These are phyloP conservation scores for Neoscytalidium dimidiatum DNA, from an alignment of 2,329 filamentous ascomycete species.

Conservation along the genomic window DNA sequence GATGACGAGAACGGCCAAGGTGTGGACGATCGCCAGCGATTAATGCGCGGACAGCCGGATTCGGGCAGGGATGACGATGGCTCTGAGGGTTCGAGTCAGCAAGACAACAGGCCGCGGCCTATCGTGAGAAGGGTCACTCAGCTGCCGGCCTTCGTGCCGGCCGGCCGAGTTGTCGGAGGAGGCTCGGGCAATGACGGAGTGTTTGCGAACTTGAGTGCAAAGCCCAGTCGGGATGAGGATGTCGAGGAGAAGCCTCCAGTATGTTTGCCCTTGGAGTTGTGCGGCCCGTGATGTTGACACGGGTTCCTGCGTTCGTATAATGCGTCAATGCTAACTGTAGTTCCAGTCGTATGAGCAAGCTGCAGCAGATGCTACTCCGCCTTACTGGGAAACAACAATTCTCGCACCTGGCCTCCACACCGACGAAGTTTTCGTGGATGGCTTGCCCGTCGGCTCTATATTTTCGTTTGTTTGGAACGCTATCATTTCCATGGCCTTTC, in stretches of 20 bases:
- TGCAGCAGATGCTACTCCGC: constrained; percentile 90
- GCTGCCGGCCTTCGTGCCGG: constrained; percentile 52
- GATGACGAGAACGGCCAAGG: constrained; percentile 71
- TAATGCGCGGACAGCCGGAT: constrained; percentile 69
- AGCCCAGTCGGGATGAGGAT: constrained; percentile 79
- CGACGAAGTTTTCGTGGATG: constrained; percentile 96
- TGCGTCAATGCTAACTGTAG: constrained; percentile 34
- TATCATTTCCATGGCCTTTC: constrained; percentile 97
- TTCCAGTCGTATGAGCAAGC: constrained; percentile 94
- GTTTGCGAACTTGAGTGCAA: constrained; percentile 91
- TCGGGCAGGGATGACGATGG: constrained; percentile 21
- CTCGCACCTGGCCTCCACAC: constrained; percentile 87
- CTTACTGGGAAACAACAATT: constrained; percentile 99
- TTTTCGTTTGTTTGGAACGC: constrained; percentile 90
- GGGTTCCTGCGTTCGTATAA: constrained; percentile 12
- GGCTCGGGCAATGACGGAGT: constrained; percentile 84
- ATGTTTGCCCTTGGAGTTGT: constrained; percentile 45
- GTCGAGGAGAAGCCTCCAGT: constrained; percentile 93
- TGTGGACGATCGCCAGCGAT: constrained; percentile 78
- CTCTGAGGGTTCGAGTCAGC: constrained; percentile 17
- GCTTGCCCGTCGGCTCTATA: constrained; percentile 84
- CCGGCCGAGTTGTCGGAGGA: constrained; percentile 65
- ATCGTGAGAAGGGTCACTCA: constrained; percentile 55
- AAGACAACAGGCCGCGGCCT: constrained; percentile 31
- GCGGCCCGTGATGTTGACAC: background rate